Evolutionary conservation across 768 basidiomycete species (phyloP).

Genomic region (Crepidotus variabilis): DNA sequence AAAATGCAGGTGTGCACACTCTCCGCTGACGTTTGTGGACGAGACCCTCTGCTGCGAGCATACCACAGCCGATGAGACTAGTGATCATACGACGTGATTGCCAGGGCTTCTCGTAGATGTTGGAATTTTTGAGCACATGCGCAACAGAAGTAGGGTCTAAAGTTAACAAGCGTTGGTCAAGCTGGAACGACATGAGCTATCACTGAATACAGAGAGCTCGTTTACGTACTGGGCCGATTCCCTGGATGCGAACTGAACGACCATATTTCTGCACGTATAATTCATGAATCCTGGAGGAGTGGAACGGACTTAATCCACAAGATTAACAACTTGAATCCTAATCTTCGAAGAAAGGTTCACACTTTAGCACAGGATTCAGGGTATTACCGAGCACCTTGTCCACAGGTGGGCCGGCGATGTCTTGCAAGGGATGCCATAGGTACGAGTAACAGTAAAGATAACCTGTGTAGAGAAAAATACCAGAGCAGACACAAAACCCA

Average conservation of each 20-base stretch:
- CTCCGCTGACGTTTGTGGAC: constrained; percentile 79
- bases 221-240: constrained; percentile 52
- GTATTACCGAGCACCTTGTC: constrained; percentile 49
- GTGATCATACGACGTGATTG: constrained; percentile 72
- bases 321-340: not conserved
- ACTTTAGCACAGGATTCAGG: constrained; percentile 57
- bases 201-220: not conserved
- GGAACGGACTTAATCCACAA: constrained; percentile 38
- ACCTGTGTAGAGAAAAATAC: constrained; percentile 19
- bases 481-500: constrained; percentile 6
- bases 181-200: constrained; percentile 34
- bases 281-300: constrained; percentile 53
- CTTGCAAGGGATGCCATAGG: constrained; percentile 40
- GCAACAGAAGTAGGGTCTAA: constrained; percentile 73
- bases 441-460: constrained; percentile 16
- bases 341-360: constrained; percentile 13
- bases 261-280: constrained; percentile 57
- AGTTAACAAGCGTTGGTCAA: constrained; percentile 77
- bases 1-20: constrained; percentile 76
- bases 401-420: constrained; percentile 59
- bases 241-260: constrained; percentile 64
- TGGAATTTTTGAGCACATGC: constrained; percentile 70
- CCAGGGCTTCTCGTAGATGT: constrained; percentile 81
- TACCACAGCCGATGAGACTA: constrained; percentile 76
- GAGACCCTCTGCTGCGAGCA: constrained; percentile 76